phyloP scores from a whole-genome alignment of 2,329 filamentous ascomycete species.

The Trematosphaeria pertusa region DNA sequence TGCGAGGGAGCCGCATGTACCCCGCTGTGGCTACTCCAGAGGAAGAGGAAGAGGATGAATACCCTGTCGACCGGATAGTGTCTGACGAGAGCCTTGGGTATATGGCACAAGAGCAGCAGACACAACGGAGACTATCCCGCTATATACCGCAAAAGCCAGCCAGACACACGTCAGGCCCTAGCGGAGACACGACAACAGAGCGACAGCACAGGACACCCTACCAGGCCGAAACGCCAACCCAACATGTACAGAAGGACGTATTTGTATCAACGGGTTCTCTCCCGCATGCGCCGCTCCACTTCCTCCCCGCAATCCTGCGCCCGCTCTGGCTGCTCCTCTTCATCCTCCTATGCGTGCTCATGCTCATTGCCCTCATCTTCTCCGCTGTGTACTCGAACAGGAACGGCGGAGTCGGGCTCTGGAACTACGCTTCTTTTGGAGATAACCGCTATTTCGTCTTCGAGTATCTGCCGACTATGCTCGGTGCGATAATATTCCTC shows the following conservation, averaged over 20 bases:
- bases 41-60: slow-evolving; percentile 47
- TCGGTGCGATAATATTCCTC: slow-evolving; percentile 74
- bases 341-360: slow-evolving; percentile 68
- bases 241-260: slow-evolving; percentile 44
- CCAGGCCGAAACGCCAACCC: slow-evolving; percentile 8
- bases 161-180: slow-evolving; percentile 18
- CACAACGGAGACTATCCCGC: slow-evolving; percentile 36
- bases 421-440: slow-evolving; percentile 71
- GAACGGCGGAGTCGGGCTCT: slow-evolving; percentile 66
- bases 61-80: slow-evolving; percentile 60
- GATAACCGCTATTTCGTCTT: slow-evolving; percentile 84
- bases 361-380: slow-evolving; percentile 76
- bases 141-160: slow-evolving; percentile 29
- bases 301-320: slow-evolving; percentile 74
- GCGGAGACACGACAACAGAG: slow-evolving; percentile 8
- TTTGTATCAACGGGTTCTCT: slow-evolving; percentile 58
- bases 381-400: slow-evolving; percentile 59
- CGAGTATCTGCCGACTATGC: slow-evolving; percentile 79
- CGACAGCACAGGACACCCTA: slow-evolving; percentile 11
- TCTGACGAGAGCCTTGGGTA: slow-evolving; percentile 49
- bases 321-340: slow-evolving; percentile 68
- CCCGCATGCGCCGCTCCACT: slow-evolving; percentile 63
- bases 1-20: slow-evolving; percentile 61
- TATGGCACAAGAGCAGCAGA: slow-evolving; percentile 41
- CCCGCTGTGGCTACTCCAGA: slow-evolving; percentile 37